These are phyloP conservation scores for Raffaelea albimanens DNA, from an alignment of 2,329 filamentous ascomycete genomes.

Conservation along the genomic window DNA sequence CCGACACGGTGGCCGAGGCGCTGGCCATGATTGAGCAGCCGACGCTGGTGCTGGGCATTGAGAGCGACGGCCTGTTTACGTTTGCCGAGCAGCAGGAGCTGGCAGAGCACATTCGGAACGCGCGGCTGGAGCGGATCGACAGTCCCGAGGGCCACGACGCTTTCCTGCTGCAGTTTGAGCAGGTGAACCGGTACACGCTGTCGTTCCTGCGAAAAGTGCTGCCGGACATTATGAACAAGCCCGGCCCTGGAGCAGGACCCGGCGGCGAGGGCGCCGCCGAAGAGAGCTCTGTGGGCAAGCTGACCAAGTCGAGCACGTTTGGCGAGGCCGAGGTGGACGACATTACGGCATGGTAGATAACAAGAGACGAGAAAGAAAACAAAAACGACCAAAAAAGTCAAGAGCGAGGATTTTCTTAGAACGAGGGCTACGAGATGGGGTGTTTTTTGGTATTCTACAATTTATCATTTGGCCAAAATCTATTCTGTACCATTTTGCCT, in stretches of 20 bases:
- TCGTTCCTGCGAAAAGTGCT: conserved; percentile 74
- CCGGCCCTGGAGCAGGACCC: conserved; percentile 1
- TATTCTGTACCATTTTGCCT: no score
- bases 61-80: conserved; percentile 91
- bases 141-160: conserved; percentile 94
- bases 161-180: conserved; percentile 92
- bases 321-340: conserved; percentile 94
- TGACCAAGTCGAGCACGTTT: conserved; percentile 85
- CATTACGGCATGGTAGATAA: conserved; percentile 74
- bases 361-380: no score
- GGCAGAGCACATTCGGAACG: conserved; percentile 68
- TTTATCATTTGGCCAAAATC: no score
- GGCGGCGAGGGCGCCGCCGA: conserved; percentile 17
- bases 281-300: conserved; percentile 42
- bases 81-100: conserved; percentile 95
- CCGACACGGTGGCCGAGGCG: conserved; percentile 60
- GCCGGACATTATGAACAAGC: conserved; percentile 74
- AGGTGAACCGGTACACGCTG: conserved; percentile 83
- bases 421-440: no score
- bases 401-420: no score
- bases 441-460: no score
- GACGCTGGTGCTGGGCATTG: conserved; percentile 83
- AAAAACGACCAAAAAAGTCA: no score
- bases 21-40: conserved; percentile 80
- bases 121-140: conserved; percentile 76